phyloP scores from a whole-genome alignment of 169 alveolate species.

The Perkinsus marinus region DNA sequence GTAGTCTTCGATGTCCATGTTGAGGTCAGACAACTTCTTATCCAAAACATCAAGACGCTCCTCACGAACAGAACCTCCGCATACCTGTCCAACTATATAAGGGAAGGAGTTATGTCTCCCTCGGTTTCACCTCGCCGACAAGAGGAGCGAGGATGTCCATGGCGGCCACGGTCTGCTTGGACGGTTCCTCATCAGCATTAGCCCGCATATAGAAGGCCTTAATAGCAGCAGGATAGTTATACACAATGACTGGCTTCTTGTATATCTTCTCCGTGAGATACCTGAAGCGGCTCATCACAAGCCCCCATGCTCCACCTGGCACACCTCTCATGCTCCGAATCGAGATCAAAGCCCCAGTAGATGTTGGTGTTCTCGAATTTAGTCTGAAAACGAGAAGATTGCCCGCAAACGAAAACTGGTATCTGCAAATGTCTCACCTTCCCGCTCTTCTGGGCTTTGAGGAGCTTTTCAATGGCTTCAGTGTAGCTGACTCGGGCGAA shows the following conservation, averaged over 20 bases:
- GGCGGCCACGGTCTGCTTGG: constrained; percentile 83
- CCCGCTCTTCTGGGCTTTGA: constrained; percentile 1
- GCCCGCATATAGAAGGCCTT: constrained; percentile 86
- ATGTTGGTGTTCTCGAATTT: constrained; percentile 8
- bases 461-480: constrained; percentile 79
- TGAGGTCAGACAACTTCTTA: constrained; percentile 64
- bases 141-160: constrained; percentile 88
- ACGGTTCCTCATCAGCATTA: constrained; percentile 26
- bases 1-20: constrained; percentile 56
- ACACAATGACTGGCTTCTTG: constrained; percentile 89
- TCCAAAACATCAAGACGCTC: constrained; percentile 81
- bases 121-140: constrained; percentile 77
- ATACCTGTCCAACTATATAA: background rate
- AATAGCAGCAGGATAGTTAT: constrained; percentile 93
- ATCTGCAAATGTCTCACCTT: background rate
- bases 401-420: background rate
- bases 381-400: background rate
- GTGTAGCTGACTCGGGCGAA: constrained; percentile 91
- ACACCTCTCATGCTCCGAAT: constrained; percentile 90
- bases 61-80: constrained; percentile 91
- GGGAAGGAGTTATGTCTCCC: background rate
- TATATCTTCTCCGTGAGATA: constrained; percentile 79
- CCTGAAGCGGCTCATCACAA: background rate
- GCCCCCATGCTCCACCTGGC: too few relatives aligned
- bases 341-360: constrained; percentile 93